phyloP scores from a whole-genome alignment of 495 filamentous ascomycete species.

The Neurospora intermedia region DNA sequence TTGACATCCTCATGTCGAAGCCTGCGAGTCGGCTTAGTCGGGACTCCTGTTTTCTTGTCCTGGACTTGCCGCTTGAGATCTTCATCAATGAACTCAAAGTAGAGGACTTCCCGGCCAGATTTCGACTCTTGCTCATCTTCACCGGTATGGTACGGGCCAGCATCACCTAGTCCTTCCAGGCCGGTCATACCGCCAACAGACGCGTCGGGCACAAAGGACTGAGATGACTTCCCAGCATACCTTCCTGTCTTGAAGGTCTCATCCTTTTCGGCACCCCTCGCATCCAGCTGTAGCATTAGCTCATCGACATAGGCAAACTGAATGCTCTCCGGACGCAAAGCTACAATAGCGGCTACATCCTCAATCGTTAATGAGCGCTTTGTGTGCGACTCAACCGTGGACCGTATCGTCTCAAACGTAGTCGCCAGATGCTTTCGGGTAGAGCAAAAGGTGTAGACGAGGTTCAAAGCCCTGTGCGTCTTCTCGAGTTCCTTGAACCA shows the following conservation, averaged over 20 bases:
- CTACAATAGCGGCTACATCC: slow-evolving; percentile 75
- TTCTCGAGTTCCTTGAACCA: slow-evolving; percentile 62
- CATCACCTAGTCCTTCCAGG: slow-evolving; percentile 24
- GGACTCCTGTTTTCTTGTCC: slow-evolving; percentile 59
- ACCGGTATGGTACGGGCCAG: not conserved
- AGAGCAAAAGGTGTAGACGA: slow-evolving; percentile 90
- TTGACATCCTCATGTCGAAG: slow-evolving; percentile 71
- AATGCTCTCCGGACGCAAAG: slow-evolving; percentile 63
- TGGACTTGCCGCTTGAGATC: slow-evolving; percentile 76
- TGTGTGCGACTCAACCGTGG: slow-evolving; percentile 74
- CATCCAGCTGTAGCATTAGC: slow-evolving; percentile 64
- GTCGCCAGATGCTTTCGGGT: slow-evolving; percentile 86
- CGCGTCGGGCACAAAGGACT: slow-evolving; percentile 33
- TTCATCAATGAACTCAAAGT: slow-evolving; percentile 89
- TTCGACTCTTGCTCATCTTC: slow-evolving; percentile 18
- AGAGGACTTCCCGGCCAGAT: slow-evolving; percentile 52
- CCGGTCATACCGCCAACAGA: slow-evolving; percentile 41
- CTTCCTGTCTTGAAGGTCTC: slow-evolving; percentile 36
- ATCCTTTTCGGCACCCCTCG: slow-evolving; percentile 51
- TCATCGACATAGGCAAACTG: slow-evolving; percentile 84
- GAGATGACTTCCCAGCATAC: slow-evolving; percentile 26
- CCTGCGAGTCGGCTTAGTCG: slow-evolving; percentile 49
- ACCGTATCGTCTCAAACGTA: slow-evolving; percentile 78
- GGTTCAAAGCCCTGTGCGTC: slow-evolving; percentile 74
- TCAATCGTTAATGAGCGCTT: slow-evolving; percentile 57